Evolutionary conservation across 225 moss, liverwort and hornwort genomes (phyloP).

Genomic region (Marchantia paleacea): DNA sequence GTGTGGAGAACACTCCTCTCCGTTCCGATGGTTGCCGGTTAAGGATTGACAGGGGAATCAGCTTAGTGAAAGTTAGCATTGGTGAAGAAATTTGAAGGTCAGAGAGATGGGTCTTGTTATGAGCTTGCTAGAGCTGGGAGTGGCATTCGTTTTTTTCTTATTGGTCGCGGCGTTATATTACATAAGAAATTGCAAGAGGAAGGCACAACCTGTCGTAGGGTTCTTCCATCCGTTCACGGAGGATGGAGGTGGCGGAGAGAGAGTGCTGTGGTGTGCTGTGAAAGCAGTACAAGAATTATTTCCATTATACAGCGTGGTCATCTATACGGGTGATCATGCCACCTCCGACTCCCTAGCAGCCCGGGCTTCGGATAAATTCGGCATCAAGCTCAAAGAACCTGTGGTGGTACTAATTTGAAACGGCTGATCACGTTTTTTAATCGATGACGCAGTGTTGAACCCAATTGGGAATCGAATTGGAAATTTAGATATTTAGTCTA

Average conservation of each 20-base stretch:
- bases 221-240: conserved; percentile 95
- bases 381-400: conserved; percentile 54
- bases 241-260: conserved; percentile 97
- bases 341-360: conserved; percentile 69
- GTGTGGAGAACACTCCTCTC: background rate
- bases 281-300: conserved; percentile 67
- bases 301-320: conserved; percentile 50
- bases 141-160: conserved; percentile 7
- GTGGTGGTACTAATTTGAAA: conserved; percentile 39
- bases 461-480: background rate
- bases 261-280: conserved; percentile 93
- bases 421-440: no score
- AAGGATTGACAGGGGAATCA: background rate
- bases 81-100: background rate
- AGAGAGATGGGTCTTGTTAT: conserved; percentile 9
- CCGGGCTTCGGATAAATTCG: conserved; percentile 73
- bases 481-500: background rate
- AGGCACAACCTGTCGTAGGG: conserved; percentile 57
- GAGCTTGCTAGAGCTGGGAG: conserved; percentile 18
- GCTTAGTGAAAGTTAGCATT: background rate
- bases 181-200: conserved; percentile 20
- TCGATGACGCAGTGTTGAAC: background rate
- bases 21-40: background rate
- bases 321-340: conserved; percentile 80
- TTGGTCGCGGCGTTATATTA: conserved; percentile 8